phyloP scores from a whole-genome alignment of 441 rosid genomes.

The Erodium trifolium region DNA sequence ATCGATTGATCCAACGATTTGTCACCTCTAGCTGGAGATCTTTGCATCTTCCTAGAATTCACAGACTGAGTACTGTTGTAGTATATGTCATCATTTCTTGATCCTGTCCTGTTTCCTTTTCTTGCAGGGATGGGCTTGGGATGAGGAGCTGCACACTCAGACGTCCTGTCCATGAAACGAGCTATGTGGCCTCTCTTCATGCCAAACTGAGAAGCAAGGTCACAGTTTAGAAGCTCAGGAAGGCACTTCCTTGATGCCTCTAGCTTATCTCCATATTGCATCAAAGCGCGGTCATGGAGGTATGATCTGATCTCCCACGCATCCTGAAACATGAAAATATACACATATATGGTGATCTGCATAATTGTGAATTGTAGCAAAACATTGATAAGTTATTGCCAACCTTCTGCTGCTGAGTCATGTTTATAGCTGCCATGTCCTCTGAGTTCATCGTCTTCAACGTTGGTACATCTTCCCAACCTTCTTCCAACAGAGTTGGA shows the following conservation, averaged over 20 bases:
- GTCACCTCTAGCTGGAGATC: slow-evolving; percentile 23
- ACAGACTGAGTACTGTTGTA: slow-evolving; percentile 26
- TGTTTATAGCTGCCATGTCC: slow-evolving; percentile 43
- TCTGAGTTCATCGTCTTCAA: slow-evolving; percentile 55
- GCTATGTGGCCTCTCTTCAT: slow-evolving; percentile 64
- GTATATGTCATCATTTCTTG: slow-evolving; percentile 28
- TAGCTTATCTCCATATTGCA: slow-evolving; percentile 49
- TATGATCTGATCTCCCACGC: slow-evolving; percentile 55
- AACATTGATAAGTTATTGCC: too few relatives aligned
- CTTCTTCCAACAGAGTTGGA: slow-evolving; percentile 52
- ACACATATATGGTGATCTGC: not conserved
- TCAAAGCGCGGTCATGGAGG: slow-evolving; percentile 54
- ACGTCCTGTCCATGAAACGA: slow-evolving; percentile 43
- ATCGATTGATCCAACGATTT: slow-evolving; percentile 41
- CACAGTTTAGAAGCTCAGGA: slow-evolving; percentile 41
- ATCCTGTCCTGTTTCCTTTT: slow-evolving; percentile 20
- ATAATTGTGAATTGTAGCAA: not conserved
- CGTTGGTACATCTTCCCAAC: slow-evolving; percentile 74
- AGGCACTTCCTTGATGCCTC: slow-evolving; percentile 53
- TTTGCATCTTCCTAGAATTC: slow-evolving; percentile 22
- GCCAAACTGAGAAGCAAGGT: slow-evolving; percentile 40
- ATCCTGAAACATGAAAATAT: slow-evolving; percentile 28
- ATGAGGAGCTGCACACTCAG: slow-evolving; percentile 33
- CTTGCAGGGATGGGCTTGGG: slow-evolving; percentile 24
- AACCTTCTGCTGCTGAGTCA: slow-evolving; percentile 49